Evolutionary conservation across 345 rosid species (phyloP).

Genomic region (Salix viminalis): DNA sequence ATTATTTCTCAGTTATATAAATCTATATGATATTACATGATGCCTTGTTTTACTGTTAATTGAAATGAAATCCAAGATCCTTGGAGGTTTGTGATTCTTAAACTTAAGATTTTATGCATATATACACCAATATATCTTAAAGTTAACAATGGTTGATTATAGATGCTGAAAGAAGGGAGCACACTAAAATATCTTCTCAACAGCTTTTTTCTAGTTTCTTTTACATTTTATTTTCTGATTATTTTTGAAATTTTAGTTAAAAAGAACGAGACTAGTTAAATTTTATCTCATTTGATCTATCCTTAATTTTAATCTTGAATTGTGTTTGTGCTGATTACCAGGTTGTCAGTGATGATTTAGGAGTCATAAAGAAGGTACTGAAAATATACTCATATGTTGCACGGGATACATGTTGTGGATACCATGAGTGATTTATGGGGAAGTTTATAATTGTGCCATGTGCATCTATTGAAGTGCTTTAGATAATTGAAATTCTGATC

Average conservation of each 20-base stretch:
- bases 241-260: no score
- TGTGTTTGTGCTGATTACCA: constrained; percentile 37
- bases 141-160: no score
- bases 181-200: no score
- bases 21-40: not conserved
- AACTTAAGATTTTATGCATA: no score
- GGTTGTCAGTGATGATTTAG: constrained; percentile 84
- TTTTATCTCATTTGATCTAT: not conserved
- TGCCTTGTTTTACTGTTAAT: not conserved
- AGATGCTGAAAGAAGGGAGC: no score
- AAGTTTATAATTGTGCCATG: no score
- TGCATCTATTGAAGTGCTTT: no score
- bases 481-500: not conserved
- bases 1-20: no score
- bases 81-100: not conserved
- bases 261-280: not conserved
- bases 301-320: constrained; percentile 4
- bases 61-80: not conserved
- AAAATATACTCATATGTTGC: not conserved
- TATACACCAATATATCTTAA: no score
- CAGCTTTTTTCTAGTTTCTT: no score
- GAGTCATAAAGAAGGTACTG: constrained; percentile 80
- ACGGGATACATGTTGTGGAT: not conserved
- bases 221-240: no score
- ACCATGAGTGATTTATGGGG: constrained; percentile 3